Evolutionary conservation across 495 filamentous ascomycete species (phyloP), one percentile per base, ranked within the genome.

Genomic region (Geopyxis carbonaria): DNA sequence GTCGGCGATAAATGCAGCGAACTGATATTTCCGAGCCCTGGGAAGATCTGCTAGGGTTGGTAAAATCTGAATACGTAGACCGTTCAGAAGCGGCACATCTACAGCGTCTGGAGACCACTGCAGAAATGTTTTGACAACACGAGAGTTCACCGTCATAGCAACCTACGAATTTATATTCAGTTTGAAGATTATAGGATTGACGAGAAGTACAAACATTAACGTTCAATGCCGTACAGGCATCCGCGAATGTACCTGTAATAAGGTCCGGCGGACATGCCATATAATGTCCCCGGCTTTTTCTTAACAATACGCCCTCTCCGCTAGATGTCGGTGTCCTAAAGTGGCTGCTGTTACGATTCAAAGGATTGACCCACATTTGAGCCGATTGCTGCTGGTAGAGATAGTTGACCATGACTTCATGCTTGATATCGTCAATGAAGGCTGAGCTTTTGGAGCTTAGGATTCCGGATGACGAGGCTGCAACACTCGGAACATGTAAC

Each of bases 401-500:
- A 47, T 77, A 82, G 51, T 78, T 83, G 28, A 77, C 78, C 78
- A 85, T 84, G 40, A 85, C 74, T 51, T 83, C 78, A 53, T 80
- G 77, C 51, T 79, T 82, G 53, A 85, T 80, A 45, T 82, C 76
- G 41, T 80, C 76, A 16, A 79, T 48, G 38, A 76, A 69, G 33
- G 67, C 50, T 0, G 51, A 54, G 24, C 45, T 48, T n/a, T 41
- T 60, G 13, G 73, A 75, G 45, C 65, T 71, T 18, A 31, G 21
- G n/a, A 37, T 45, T 2, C 50, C 49, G 15, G 50, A 53, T n/a
- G n/a, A n/a, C n/a, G 22, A 33, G 38, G n/a, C 30, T 39, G 5
- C 36, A 22, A 19, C 36, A 15, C 16, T 34, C 45, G 15, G 48
- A 43, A 24, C 48, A 40, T 28, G 40, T 32, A 30, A 50, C 34